Conservation (phyloP, 352 stramenopile genomes). For the Pythium sp. region DNA sequence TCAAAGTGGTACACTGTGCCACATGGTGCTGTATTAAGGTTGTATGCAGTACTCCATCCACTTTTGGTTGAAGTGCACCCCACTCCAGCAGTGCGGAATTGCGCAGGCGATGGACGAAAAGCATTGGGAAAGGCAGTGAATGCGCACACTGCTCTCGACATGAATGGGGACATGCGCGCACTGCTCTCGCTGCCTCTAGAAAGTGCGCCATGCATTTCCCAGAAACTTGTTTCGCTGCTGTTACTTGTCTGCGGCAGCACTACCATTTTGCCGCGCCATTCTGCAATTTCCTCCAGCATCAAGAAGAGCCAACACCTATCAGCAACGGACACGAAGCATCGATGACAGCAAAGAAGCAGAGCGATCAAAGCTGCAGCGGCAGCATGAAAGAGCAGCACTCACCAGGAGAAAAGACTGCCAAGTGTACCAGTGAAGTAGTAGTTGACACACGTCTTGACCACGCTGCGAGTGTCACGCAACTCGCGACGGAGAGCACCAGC, state of each 20-base stretch:
- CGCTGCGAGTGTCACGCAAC: neutral
- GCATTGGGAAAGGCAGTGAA: conserved; percentile 2
- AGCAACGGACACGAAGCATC: neutral
- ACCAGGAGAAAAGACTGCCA: neutral
- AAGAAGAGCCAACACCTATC: neutral
- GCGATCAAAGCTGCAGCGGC: neutral
- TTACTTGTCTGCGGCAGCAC: neutral
- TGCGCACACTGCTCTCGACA: neutral
- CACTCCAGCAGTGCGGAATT: neutral
- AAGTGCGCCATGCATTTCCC: neutral
- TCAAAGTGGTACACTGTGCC: neutral
- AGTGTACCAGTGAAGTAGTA: neutral
- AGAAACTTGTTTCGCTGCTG: neutral
- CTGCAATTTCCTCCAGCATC: neutral
- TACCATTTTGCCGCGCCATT: neutral
- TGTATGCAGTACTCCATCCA: neutral
- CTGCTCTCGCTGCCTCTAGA: neutral
- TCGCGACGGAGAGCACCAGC: conserved; percentile 13
- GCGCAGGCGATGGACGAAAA: neutral
- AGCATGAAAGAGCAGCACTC: too few relatives aligned
- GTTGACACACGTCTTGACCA: neutral
- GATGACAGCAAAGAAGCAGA: neutral
- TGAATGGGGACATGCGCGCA: neutral
- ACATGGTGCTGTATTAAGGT: neutral
- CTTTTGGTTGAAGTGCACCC: neutral